Conservation (phyloP, 495 filamentous ascomycete species). For the Viridothelium virens region DNA sequence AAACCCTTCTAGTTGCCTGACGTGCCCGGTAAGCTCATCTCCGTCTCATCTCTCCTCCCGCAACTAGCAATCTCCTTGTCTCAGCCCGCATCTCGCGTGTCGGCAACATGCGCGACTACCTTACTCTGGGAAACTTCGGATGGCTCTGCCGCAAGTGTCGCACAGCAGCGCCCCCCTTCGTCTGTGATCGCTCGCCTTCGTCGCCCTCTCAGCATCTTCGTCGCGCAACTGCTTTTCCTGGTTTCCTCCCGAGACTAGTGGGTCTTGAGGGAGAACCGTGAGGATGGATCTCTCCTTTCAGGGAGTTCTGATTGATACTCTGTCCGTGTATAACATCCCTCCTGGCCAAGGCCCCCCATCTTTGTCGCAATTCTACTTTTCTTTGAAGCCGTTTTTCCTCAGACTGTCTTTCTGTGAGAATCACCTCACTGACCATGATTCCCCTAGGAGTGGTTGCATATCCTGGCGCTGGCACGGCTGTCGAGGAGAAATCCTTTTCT, state of each 20-base stretch:
- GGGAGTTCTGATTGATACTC: neutral
- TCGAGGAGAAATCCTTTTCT: conserved; percentile 6
- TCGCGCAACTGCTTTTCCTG: neutral
- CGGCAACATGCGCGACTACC: neutral
- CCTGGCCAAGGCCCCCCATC: neutral
- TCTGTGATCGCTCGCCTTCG: neutral
- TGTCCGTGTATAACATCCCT: neutral
- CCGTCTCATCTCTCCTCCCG: conserved; percentile 1
- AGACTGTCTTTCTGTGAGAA: neutral
- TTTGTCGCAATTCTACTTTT: neutral
- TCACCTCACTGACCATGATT: conserved; percentile 12
- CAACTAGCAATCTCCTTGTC: neutral
- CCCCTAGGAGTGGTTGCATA: conserved; percentile 13
- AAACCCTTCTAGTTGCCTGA: too few relatives aligned
- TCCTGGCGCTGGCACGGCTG: conserved; percentile 7
- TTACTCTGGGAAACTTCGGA: conserved; percentile 1
- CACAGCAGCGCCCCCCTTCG: conserved; percentile 8
- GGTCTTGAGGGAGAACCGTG: neutral
- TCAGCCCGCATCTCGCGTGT: neutral
- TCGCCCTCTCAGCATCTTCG: neutral
- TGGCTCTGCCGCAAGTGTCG: neutral
- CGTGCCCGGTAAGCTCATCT: neutral
- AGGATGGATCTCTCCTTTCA: conserved; percentile 1
- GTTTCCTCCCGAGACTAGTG: neutral
- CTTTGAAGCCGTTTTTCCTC: neutral